These are phyloP conservation scores for Puccinia horiana DNA, from an alignment of 1,284 basidiomycete species.

Conservation along the genomic window DNA sequence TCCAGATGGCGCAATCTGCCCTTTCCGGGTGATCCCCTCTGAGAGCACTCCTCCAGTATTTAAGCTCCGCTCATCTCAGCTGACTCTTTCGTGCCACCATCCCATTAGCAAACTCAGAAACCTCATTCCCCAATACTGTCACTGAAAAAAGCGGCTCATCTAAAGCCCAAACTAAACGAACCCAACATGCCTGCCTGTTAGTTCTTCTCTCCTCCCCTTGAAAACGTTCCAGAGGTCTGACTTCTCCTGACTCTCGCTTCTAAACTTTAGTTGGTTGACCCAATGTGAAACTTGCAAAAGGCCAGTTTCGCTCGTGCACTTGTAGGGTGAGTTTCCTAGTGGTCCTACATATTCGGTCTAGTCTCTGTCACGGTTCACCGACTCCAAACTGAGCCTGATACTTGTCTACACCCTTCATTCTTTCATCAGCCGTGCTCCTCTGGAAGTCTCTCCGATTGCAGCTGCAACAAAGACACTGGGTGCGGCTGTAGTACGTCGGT, in stretches of 20 bases:
- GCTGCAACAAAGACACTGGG: constrained; percentile 42
- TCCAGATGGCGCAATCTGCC: too few relatives aligned
- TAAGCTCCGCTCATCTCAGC: not conserved
- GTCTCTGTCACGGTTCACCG: not conserved
- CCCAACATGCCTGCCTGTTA: constrained; percentile 27
- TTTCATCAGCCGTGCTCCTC: constrained; percentile 36
- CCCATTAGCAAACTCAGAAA: not conserved
- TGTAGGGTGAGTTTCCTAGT: constrained; percentile 15
- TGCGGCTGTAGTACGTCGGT: constrained; percentile 30
- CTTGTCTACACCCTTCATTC: too few relatives aligned
- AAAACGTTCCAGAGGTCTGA: not conserved
- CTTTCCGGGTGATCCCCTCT: too few relatives aligned
- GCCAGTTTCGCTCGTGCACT: constrained; percentile 13
- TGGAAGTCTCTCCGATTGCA: constrained; percentile 30
- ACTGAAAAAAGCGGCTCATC: not conserved
- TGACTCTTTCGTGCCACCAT: too few relatives aligned
- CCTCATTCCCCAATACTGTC: not conserved
- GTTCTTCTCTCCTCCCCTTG: not conserved
- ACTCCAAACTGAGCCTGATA: not conserved
- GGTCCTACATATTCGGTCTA: too few relatives aligned
- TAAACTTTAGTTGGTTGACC: constrained; percentile 15
- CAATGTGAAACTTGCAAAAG: constrained; percentile 17
- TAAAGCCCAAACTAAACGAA: not conserved
- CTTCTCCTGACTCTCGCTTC: not conserved
- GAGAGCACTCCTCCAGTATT: constrained; percentile 4